A percentile compares a stretch with the other conserved stretches of the same genome.
Conservation (phyloP, 805 yeast genomes). For the Hemisphaericaspora nanyangensis region DNA sequence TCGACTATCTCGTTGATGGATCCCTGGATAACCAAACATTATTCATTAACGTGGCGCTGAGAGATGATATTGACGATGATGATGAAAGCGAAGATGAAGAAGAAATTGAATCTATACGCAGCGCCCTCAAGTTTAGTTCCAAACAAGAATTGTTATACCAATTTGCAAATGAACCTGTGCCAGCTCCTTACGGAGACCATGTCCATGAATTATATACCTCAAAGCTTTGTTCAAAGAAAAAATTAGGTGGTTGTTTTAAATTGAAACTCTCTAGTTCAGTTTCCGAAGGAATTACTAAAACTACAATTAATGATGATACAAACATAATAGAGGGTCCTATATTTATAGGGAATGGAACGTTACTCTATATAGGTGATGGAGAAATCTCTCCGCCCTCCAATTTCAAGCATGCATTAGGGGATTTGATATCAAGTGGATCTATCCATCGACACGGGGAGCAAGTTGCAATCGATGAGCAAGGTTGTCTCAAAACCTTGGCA, state of each 20-base stretch:
- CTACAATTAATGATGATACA: slow-evolving; percentile 54
- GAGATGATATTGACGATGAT: slow-evolving; percentile 31
- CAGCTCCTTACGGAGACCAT: slow-evolving; percentile 13
- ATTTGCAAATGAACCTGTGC: slow-evolving; percentile 48
- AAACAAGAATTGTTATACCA: slow-evolving; percentile 54
- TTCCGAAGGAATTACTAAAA: slow-evolving; percentile 10
- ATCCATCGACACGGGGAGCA: slow-evolving; percentile 24
- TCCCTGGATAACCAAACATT: slow-evolving; percentile 52
- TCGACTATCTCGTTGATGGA: slow-evolving; percentile 56
- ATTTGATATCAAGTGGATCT: slow-evolving; percentile 30
- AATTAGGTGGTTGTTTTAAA: slow-evolving; percentile 56
- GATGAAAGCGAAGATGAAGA: slow-evolving; percentile 7
- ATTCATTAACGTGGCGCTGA: slow-evolving; percentile 43
- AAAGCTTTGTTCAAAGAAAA: slow-evolving; percentile 51
- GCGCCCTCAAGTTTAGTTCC: slow-evolving; percentile 20
- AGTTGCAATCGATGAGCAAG: slow-evolving; percentile 29
- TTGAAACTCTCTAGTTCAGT: slow-evolving; percentile 29
- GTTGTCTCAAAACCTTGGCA: slow-evolving; percentile 61
- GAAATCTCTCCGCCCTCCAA: slow-evolving; percentile 61
- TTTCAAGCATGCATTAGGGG: slow-evolving; percentile 60
- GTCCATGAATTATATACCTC: slow-evolving; percentile 43
- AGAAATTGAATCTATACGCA: background rate
- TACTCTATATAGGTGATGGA: slow-evolving; percentile 62
- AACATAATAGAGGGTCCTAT: slow-evolving; percentile 43
- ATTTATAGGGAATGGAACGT: slow-evolving; percentile 52